These are phyloP conservation scores for Sistotremastrum suecicum DNA, from an alignment of 768 basidiomycete genomes.

Conservation along the genomic window DNA sequence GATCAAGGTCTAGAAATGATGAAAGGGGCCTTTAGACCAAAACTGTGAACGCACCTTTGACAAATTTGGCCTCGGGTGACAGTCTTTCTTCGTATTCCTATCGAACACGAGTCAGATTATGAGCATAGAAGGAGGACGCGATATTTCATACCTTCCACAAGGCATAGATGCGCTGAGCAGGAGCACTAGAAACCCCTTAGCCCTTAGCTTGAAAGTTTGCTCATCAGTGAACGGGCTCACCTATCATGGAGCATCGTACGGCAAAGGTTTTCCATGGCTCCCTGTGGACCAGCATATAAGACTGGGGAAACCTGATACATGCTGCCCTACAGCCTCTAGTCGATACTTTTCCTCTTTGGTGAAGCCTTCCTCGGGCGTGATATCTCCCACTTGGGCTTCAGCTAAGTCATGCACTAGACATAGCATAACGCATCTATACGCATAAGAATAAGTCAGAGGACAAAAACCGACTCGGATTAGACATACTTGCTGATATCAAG, in stretches of 20 bases:
- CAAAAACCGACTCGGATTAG: not conserved
- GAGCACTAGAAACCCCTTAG: constrained; percentile 24
- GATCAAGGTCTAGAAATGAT: constrained; percentile 50
- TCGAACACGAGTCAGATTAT: not conserved
- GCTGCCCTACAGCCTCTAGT: constrained; percentile 46
- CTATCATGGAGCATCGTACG: constrained; percentile 71
- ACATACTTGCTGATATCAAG: constrained; percentile 63
- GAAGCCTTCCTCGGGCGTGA: constrained; percentile 80
- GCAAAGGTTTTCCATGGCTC: constrained; percentile 84
- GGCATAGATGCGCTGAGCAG: constrained; percentile 49
- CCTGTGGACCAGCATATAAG: constrained; percentile 23
- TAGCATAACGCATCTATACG: constrained; percentile 70
- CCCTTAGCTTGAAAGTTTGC: no score
- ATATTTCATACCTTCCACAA: constrained; percentile 51
- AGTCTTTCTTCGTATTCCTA: constrained; percentile 76
- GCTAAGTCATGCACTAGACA: constrained; percentile 89
- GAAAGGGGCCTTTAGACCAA: not conserved
- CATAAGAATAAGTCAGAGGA: not conserved
- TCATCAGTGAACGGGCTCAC: no score
- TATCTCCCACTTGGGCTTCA: constrained; percentile 95
- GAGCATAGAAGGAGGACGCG: not conserved
- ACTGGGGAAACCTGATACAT: no score
- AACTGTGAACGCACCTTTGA: constrained; percentile 46
- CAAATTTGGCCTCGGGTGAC: constrained; percentile 68
- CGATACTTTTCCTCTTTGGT: constrained; percentile 65